Base-by-base conservation (phyloP, 2,329 filamentous ascomycete species). In the Sclerotinia sclerotiorum region DNA sequence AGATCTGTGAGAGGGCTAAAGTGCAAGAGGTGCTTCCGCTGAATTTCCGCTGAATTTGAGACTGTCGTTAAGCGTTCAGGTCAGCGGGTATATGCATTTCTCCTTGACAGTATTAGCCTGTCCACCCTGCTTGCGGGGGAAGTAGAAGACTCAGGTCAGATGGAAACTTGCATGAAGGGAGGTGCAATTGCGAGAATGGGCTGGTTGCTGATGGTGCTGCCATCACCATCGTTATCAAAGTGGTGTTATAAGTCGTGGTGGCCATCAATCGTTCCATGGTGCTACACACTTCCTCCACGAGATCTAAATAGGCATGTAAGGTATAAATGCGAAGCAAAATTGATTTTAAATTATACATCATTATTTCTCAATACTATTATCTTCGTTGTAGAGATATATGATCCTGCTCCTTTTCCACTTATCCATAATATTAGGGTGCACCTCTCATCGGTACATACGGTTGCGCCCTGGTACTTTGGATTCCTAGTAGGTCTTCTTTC, bases 11-110 rank as follows among this genome's bases (percentile, higher is more conserved):
- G 44, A 32, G 52, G 1, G 1, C 15, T 49, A 29, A 5, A 60
- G 51, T 46, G 42, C 21, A 21, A 19, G 39, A 39, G 51, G 10
- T 49, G 44, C 27, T 13, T 48, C 35, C 4, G 44, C 21, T 39
- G 64, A 8, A n/a, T 66, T n/a, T 19, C 52, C 64, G n/a, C 54
- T 51, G 27, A 17, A 63, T 15, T 63, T 19, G 17, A 27, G n/a
- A 51, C 13, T 51, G 17, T 32, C 8, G 29, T 29, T n/a, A 29
- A 32, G n/a, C 6, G 5, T 56, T 24, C 11, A 17, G 35, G 29
- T 7, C 39, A 29, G 21, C 5, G 32, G 21, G 17, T 46, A 29
- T 3, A 2, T 60, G 24, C 24, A 60, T 27, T n/a, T 46, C 46
- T 29, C 7, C 10, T 44, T 24, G 27, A 15, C 19, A 29, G 35